Percentiles rank a stretch among this genome's conserved stretches.
Evolutionary conservation across 768 basidiomycete species (phyloP).

Genomic region (Pleurotus eryngii): DNA sequence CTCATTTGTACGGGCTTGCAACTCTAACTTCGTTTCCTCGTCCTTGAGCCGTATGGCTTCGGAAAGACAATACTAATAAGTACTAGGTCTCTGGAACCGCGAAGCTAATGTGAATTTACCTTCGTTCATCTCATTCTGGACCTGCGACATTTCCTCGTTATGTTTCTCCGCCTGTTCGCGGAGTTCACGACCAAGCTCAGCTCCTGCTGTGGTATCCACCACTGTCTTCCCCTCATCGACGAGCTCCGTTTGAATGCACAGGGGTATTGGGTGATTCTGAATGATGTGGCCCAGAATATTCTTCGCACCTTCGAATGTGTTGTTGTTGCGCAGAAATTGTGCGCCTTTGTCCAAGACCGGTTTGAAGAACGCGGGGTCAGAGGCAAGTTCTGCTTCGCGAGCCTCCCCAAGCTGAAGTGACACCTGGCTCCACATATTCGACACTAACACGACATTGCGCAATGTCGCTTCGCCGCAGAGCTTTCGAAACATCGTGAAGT

Average conservation of each 20-base stretch:
- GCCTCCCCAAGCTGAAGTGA: constrained; percentile 28
- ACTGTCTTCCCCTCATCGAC: constrained; percentile 22
- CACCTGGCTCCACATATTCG: constrained; percentile 44
- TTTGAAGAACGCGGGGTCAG: constrained; percentile 46
- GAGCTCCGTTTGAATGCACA: constrained; percentile 19
- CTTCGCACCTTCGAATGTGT: constrained; percentile 30
- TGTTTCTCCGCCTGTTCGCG: constrained; percentile 9
- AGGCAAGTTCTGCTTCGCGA: constrained; percentile 43
- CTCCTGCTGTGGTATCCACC: constrained; percentile 32
- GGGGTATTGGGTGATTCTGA: constrained; percentile 9
- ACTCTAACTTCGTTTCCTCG: constrained; percentile 41
- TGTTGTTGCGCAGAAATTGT: constrained; percentile 38
- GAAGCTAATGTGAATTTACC: not conserved
- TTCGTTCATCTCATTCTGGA: constrained; percentile 13
- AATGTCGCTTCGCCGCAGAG: constrained; percentile 40
- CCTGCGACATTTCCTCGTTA: constrained; percentile 11
- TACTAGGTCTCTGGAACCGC: too few species aligned
- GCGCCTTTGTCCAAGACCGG: constrained; percentile 50
- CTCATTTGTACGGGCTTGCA: constrained; percentile 40
- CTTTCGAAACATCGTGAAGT: constrained; percentile 43
- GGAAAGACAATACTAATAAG: not conserved
- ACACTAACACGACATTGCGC: constrained; percentile 43
- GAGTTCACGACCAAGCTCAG: constrained; percentile 11
- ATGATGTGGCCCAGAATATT: constrained; percentile 29
- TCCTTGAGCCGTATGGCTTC: constrained; percentile 39